Evolutionary conservation across 345 rosid genomes (phyloP).

Genomic region (Citropsis articulata): DNA sequence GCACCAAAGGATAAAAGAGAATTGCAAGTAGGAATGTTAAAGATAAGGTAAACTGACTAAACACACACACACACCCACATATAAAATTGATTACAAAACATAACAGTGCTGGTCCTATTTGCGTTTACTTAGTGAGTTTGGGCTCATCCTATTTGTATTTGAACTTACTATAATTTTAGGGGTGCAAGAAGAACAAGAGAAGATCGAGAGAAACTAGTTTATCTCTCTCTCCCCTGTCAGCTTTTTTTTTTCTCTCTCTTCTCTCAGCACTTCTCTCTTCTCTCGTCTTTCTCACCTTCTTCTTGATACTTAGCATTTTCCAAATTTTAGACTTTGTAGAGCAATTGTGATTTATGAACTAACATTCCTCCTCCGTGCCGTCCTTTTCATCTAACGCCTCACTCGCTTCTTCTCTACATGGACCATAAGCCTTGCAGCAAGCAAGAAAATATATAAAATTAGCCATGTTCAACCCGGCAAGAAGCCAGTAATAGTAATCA

Average conservation of each 20-base stretch:
- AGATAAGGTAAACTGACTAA: background rate
- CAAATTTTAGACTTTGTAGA: background rate
- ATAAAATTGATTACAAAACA: background rate
- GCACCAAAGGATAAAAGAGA: too few species aligned
- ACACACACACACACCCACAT: background rate
- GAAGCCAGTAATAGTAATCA: conserved; percentile 53
- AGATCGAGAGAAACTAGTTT: too few species aligned
- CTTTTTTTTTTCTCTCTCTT: too few species aligned
- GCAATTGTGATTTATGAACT: background rate
- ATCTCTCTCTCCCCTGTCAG: too few species aligned
- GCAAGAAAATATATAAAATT: conserved; percentile 38
- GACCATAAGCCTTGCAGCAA: conserved; percentile 46
- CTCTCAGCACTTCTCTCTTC: too few species aligned
- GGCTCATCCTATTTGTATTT: too few species aligned
- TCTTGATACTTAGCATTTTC: too few species aligned
- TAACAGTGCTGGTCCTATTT: background rate
- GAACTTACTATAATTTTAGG: too few species aligned
- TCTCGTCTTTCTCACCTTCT: too few species aligned
- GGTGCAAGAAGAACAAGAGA: too few species aligned
- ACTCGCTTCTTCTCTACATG: conserved; percentile 18
- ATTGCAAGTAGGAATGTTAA: too few species aligned
- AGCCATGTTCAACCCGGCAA: conserved; percentile 29
- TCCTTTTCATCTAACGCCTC: background rate
- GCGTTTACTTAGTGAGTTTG: background rate
- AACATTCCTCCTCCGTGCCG: background rate